Conservation (phyloP, 345 rosid species). For the Ceriops zippeliana region DNA sequence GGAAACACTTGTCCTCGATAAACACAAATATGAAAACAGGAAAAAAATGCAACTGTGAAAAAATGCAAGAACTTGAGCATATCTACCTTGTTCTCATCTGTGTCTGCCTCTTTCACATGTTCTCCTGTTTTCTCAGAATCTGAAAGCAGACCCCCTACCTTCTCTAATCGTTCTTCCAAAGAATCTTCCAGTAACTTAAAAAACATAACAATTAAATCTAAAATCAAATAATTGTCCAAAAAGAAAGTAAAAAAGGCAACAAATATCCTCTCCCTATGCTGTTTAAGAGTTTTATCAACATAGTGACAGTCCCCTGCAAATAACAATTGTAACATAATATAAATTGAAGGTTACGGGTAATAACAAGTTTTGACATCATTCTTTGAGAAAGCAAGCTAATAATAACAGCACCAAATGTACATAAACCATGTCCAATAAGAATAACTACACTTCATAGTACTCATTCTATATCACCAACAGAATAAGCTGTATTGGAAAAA, state of each 20-base stretch:
- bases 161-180: constrained; percentile 83
- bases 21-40: neutral
- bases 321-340: too few species aligned
- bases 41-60: neutral
- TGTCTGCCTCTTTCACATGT: constrained; percentile 77
- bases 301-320: too few species aligned
- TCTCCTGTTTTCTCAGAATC: constrained; percentile 82
- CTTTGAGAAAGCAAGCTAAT: too few species aligned
- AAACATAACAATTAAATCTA: constrained; percentile 8
- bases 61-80: constrained; percentile 7
- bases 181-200: constrained; percentile 87
- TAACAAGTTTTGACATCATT: too few species aligned
- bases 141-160: constrained; percentile 60
- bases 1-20: neutral
- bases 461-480: too few species aligned
- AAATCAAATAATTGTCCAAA: neutral
- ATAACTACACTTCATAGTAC: too few species aligned
- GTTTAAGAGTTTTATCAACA: too few species aligned
- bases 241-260: neutral
- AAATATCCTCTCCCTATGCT: neutral
- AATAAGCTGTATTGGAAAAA: too few species aligned
- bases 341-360: too few species aligned
- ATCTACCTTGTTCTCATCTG: constrained; percentile 79
- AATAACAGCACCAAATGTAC: too few species aligned
- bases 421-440: too few species aligned